phyloP scores from a whole-genome alignment of 495 filamentous ascomycete genomes.

The Friedmanniomyces simplex region DNA sequence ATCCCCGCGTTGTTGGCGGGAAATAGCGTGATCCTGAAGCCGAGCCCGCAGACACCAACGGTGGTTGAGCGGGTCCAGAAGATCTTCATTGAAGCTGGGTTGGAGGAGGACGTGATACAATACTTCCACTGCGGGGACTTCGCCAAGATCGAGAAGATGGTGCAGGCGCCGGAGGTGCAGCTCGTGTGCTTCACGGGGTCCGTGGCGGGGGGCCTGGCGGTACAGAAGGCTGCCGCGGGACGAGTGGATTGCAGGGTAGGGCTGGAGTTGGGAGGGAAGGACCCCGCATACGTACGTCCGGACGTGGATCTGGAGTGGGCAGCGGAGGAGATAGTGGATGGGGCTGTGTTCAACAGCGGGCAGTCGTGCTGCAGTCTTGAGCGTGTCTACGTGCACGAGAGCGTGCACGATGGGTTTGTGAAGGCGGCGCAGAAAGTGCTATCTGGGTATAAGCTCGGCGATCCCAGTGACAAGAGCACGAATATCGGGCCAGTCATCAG shows the following conservation, averaged over 20 bases:
- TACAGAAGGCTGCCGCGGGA: slow-evolving; percentile 74
- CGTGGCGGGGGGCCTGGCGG: slow-evolving; percentile 68
- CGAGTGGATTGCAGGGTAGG: slow-evolving; percentile 66
- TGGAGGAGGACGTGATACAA: slow-evolving; percentile 72
- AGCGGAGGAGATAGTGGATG: slow-evolving; percentile 85
- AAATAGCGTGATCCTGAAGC: slow-evolving; percentile 84
- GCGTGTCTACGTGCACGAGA: slow-evolving; percentile 81
- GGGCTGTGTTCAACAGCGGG: slow-evolving; percentile 91
- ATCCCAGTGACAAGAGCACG: slow-evolving; percentile 67
- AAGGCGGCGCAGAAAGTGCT: slow-evolving; percentile 68
- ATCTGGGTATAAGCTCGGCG: slow-evolving; percentile 76
- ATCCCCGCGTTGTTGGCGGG: slow-evolving; percentile 80
- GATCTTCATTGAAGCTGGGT: slow-evolving; percentile 65
- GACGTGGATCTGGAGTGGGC: slow-evolving; percentile 87
- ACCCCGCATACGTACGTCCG: slow-evolving; percentile 78
- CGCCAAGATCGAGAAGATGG: slow-evolving; percentile 56
- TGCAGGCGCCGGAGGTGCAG: slow-evolving; percentile 60
- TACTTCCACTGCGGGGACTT: slow-evolving; percentile 79
- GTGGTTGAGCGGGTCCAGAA: slow-evolving; percentile 70
- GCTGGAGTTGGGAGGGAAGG: slow-evolving; percentile 85
- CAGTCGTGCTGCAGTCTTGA: slow-evolving; percentile 95
- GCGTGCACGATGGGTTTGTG: slow-evolving; percentile 72
- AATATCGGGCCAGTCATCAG: slow-evolving; percentile 87
- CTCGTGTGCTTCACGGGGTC: slow-evolving; percentile 88
- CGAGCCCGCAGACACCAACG: slow-evolving; percentile 87